Evolutionary conservation across 2,329 filamentous ascomycete genomes (phyloP).

Genomic region (Lasiodiplodia sp.): DNA sequence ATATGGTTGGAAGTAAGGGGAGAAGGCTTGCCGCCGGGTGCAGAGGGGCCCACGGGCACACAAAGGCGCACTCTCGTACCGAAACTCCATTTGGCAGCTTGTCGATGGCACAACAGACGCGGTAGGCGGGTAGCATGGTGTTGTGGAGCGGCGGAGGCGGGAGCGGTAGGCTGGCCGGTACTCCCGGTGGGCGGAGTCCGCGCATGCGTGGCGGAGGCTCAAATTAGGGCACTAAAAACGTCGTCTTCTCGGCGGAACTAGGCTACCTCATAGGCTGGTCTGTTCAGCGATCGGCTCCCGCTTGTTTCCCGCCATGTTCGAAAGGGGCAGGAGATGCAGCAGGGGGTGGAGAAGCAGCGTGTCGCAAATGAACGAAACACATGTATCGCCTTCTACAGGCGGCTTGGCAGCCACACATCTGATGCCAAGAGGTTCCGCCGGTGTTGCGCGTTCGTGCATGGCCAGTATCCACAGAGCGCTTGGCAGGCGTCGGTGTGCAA

Average conservation of each 20-base stretch:
- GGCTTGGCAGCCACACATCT: constrained; percentile 15
- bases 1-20: neutral
- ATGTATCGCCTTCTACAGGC: neutral
- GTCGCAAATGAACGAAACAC: constrained; percentile 18
- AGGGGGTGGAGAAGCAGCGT: constrained; percentile 14
- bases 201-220: constrained; percentile 4
- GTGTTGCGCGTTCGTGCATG: constrained; percentile 12
- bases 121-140: neutral
- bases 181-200: neutral
- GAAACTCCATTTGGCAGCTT: neutral
- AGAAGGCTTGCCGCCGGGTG: neutral
- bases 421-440: constrained; percentile 17
- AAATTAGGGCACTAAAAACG: constrained; percentile 12
- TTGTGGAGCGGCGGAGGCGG: neutral
- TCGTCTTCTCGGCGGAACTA: constrained; percentile 1
- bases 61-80: neutral
- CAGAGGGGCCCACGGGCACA: neutral
- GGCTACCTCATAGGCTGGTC: constrained; percentile 20
- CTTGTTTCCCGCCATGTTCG: constrained; percentile 15
- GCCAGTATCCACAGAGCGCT: constrained; percentile 1
- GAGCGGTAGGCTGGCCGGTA: neutral
- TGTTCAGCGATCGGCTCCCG: constrained; percentile 4
- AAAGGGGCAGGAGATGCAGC: constrained; percentile 27
- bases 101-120: neutral
- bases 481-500: neutral